Evolutionary conservation across 768 basidiomycete species (phyloP).

Genomic region (Leccinum fibrillosum): DNA sequence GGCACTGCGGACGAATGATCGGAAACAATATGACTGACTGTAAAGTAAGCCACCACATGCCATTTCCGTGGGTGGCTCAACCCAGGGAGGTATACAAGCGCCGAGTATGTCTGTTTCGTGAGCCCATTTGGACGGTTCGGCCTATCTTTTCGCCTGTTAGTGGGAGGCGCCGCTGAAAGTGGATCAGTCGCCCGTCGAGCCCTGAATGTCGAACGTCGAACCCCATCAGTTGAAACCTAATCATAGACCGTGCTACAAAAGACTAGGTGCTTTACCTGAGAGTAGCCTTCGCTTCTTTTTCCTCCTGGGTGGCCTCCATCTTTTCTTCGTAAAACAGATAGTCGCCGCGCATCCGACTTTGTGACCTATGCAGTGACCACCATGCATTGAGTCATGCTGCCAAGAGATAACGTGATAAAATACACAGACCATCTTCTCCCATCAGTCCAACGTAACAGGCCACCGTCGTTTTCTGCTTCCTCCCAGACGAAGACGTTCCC

Average conservation of each 20-base stretch:
- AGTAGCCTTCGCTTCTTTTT: slow-evolving; percentile 77
- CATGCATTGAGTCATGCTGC: slow-evolving; percentile 1
- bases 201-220: slow-evolving; percentile 32
- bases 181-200: slow-evolving; percentile 62
- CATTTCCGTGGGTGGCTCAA: slow-evolving; percentile 62
- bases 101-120: slow-evolving; percentile 84
- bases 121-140: slow-evolving; percentile 79
- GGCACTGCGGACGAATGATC: background rate
- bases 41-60: slow-evolving; percentile 84
- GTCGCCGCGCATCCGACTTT: slow-evolving; percentile 80
- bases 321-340: slow-evolving; percentile 85
- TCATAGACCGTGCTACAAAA: slow-evolving; percentile 10
- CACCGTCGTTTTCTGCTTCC: slow-evolving; percentile 73
- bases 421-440: slow-evolving; percentile 65
- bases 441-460: slow-evolving; percentile 73
- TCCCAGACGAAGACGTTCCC: slow-evolving; percentile 87
- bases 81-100: slow-evolving; percentile 64
- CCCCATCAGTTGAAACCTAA: background rate
- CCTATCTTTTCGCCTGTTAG: slow-evolving; percentile 69
- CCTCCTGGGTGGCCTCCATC: slow-evolving; percentile 75
- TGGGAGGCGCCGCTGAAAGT: slow-evolving; percentile 51
- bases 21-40: slow-evolving; percentile 40
- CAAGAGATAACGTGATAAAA: background rate
- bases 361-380: slow-evolving; percentile 52
- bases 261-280: slow-evolving; percentile 44